A percentile compares a stretch with the other conserved stretches of the same genome.
These are phyloP conservation scores for Hemisphaericaspora xylanilytica DNA, from an alignment of 1,139 yeast species.

Conservation along the genomic window DNA sequence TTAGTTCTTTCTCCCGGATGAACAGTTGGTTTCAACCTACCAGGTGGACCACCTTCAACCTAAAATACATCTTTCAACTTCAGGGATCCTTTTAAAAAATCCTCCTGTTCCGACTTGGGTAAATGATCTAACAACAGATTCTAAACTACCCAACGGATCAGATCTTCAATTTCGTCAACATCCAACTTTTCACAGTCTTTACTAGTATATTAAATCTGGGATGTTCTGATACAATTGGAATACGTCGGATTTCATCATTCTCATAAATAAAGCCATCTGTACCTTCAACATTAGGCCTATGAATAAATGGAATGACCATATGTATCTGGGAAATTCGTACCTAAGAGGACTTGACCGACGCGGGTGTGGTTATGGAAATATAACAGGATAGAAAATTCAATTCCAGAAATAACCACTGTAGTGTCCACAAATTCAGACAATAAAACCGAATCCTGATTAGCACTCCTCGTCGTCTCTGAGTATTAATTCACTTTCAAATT, in stretches of 20 bases:
- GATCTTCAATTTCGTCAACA: too few relatives aligned
- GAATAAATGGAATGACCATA: background rate
- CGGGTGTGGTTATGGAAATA: background rate
- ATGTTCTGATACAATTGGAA: background rate
- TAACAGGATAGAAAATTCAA: background rate
- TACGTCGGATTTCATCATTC: background rate
- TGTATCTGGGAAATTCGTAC: background rate
- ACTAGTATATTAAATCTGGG: too few relatives aligned
- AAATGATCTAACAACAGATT: too few relatives aligned
- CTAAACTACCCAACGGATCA: too few relatives aligned
- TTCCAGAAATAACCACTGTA: background rate
- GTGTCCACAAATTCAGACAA: background rate
- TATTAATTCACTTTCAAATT: background rate
- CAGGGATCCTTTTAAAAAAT: too few relatives aligned
- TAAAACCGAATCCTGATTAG: background rate
- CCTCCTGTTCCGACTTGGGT: too few relatives aligned
- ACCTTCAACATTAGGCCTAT: background rate
- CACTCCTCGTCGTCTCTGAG: background rate
- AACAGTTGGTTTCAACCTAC: background rate
- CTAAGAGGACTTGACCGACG: background rate
- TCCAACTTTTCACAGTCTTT: too few relatives aligned
- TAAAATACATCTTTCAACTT: too few relatives aligned
- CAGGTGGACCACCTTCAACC: too few relatives aligned
- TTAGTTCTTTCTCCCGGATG: slow-evolving; percentile 1
- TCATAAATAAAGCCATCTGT: background rate